phyloP scores from a whole-genome alignment of 2,329 filamentous ascomycete species.

The Plectosphaerella cucumerina region DNA sequence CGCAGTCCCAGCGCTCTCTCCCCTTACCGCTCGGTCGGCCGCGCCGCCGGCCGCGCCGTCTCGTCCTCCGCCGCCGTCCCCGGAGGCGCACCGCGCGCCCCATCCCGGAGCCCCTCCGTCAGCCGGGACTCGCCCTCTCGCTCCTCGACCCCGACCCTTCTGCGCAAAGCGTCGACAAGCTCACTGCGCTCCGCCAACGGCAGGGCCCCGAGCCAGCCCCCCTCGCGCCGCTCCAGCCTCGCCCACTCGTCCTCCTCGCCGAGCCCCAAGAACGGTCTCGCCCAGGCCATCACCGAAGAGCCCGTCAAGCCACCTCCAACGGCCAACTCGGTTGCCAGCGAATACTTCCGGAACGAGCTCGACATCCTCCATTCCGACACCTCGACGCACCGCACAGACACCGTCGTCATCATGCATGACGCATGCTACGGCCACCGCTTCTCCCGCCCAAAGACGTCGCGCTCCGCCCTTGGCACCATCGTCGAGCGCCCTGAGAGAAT shows the following conservation, averaged over 20 bases:
- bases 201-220: conserved; percentile 25
- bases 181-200: conserved; percentile 49
- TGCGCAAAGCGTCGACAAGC: conserved; percentile 54
- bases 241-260: conserved; percentile 40
- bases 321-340: conserved; percentile 55
- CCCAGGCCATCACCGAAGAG: conserved; percentile 26
- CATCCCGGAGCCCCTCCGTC: conserved; percentile 37
- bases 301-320: conserved; percentile 39
- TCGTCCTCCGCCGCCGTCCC: conserved; percentile 32
- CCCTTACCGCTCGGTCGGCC: conserved; percentile 30
- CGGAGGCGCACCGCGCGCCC: conserved; percentile 22
- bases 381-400: conserved; percentile 46
- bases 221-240: conserved; percentile 45
- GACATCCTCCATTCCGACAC: conserved; percentile 51
- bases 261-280: conserved; percentile 28
- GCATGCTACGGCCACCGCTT: conserved; percentile 93
- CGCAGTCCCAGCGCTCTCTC: conserved; percentile 22
- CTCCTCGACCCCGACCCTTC: conserved; percentile 41
- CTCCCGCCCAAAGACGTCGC: conserved; percentile 74
- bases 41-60: conserved; percentile 3
- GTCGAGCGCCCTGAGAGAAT: conserved; percentile 92
- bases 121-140: conserved; percentile 37
- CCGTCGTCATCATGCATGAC: conserved; percentile 85
- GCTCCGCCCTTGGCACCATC: conserved; percentile 69
- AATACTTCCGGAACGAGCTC: conserved; percentile 68